Evolutionary conservation across 495 filamentous ascomycete species (phyloP).

Genomic region (Hypoxylon fuscum): DNA sequence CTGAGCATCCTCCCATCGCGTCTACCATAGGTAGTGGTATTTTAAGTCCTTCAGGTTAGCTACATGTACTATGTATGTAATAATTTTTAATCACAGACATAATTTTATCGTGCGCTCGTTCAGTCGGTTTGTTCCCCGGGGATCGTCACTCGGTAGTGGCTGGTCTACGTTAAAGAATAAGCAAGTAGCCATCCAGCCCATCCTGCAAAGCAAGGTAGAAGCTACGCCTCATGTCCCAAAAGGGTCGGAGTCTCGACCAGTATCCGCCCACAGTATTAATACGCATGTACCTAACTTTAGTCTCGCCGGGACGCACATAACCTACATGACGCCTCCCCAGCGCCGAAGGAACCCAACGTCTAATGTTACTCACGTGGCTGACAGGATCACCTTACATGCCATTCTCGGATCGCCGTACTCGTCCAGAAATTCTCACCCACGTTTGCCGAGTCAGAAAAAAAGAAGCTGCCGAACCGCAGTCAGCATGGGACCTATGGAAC

Average conservation of each 20-base stretch:
- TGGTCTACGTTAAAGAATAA: conserved; percentile 11
- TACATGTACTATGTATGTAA: too few species aligned
- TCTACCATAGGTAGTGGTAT: conserved; percentile 13
- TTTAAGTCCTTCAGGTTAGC: too few species aligned
- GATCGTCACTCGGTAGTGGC: conserved; percentile 19
- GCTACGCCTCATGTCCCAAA: conserved; percentile 19
- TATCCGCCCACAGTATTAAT: conserved; percentile 29
- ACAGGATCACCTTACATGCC: conserved; percentile 14
- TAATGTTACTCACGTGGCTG: conserved; percentile 40
- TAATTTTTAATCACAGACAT: too few species aligned
- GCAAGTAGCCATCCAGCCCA: conserved; percentile 10
- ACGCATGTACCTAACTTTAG: conserved; percentile 11
- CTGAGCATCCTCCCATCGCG: conserved; percentile 24
- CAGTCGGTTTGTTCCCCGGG: too few species aligned
- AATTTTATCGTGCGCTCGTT: too few species aligned
- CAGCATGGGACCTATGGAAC: conserved; percentile 2
- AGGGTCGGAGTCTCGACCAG: conserved; percentile 20
- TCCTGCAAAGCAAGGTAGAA: conserved; percentile 7
- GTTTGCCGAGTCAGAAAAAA: neutral
- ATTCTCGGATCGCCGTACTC: conserved; percentile 31
- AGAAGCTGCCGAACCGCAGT: conserved; percentile 7
- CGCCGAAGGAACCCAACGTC: conserved; percentile 26
- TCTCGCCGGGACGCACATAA: conserved; percentile 15
- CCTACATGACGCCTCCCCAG: conserved; percentile 12
- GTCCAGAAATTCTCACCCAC: conserved; percentile 18